Conservation (phyloP, 495 filamentous ascomycete species). For the Sordaria brevicollis region DNA sequence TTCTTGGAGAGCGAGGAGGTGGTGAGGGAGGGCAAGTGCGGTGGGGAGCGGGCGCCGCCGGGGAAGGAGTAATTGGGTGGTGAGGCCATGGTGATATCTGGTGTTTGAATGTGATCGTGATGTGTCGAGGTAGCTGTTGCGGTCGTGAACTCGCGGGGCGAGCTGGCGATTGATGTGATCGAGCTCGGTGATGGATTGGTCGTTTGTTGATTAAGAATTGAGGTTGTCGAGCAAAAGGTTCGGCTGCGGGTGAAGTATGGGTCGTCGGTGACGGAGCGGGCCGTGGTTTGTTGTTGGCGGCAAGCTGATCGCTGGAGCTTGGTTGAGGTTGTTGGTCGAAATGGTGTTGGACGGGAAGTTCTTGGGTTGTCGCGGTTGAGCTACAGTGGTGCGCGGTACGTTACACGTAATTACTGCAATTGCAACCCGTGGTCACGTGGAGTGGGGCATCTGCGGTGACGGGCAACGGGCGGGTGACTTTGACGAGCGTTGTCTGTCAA, state of each 20-base stretch:
- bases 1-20: conserved; percentile 45
- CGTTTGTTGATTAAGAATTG: background rate
- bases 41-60: conserved; percentile 19
- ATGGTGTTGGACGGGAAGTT: background rate
- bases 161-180: background rate
- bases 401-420: background rate
- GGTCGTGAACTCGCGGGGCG: background rate
- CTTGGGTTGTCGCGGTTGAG: background rate
- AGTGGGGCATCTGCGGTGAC: background rate
- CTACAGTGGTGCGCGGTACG: background rate
- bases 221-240: background rate
- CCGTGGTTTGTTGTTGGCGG: background rate
- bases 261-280: background rate
- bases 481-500: background rate
- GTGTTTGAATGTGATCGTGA: background rate
- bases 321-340: background rate
- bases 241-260: background rate
- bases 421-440: background rate
- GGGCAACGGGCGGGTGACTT: background rate
- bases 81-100: conserved; percentile 44
- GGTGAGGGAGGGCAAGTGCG: conserved; percentile 34
- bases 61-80: conserved; percentile 27
- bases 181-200: background rate
- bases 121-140: background rate
- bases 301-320: background rate